Conservation (phyloP, 192 early-diverging fungal genomes). For the Irineochytrium annulatum region DNA sequence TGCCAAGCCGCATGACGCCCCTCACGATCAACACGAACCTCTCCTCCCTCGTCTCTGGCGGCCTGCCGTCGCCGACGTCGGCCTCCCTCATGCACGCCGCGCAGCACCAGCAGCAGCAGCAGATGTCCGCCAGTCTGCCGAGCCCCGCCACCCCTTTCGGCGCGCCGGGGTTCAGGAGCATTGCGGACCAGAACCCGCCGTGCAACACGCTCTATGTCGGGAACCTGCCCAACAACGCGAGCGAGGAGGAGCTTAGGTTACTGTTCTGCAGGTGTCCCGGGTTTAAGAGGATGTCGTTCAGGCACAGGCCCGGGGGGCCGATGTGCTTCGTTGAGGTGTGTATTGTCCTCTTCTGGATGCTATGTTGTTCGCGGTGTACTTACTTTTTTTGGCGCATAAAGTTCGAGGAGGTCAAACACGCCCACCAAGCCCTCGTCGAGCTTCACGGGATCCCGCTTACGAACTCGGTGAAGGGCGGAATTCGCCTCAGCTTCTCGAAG, state of each 20-base stretch:
- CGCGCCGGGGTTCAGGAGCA: conserved; percentile 24
- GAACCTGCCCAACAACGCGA: conserved; percentile 84
- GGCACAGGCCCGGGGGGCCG: conserved; percentile 84
- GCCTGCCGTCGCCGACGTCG: background rate
- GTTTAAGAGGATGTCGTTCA: conserved; percentile 87
- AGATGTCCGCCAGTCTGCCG: background rate
- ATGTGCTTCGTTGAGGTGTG: conserved; percentile 99
- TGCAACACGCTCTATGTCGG: conserved; percentile 99
- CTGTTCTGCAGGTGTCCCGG: conserved; percentile 79
- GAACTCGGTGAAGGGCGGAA: conserved; percentile 88
- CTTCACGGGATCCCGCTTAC: conserved; percentile 77
- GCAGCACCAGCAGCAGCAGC: no score
- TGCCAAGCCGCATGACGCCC: conserved; percentile 20
- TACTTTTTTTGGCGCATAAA: no score
- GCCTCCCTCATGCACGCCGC: no score
- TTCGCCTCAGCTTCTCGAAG: conserved; percentile 94
- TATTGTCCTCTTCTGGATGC: no score
- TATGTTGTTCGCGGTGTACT: no score
- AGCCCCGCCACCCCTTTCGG: no score
- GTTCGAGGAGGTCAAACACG: conserved; percentile 92
- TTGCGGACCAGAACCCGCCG: conserved; percentile 94
- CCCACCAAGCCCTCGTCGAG: conserved; percentile 82
- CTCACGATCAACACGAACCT: conserved; percentile 15
- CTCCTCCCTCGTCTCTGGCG: no score
- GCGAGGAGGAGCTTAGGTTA: conserved; percentile 82